Base-by-base conservation (phyloP, 805 yeast genomes). In the Zygoascus bituminiphila region DNA sequence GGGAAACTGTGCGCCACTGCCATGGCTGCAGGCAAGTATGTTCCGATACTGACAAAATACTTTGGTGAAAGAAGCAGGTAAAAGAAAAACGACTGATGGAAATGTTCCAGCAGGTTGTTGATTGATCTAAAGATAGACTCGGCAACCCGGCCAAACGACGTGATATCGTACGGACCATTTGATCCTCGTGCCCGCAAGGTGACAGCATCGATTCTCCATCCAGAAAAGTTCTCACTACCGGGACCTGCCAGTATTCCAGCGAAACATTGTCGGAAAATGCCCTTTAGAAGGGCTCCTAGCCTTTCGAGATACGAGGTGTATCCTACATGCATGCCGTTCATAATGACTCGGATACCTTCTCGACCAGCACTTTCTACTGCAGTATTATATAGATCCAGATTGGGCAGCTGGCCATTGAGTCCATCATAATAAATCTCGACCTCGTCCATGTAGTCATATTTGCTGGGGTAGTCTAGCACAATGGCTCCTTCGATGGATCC, bases 11-110 rank as follows among this genome's bases (percentile, higher is more conserved):
- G 74, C 1, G 93, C 84, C 4, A 84, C 65, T 5, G 85, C 68
- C 43, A 83, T 81, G 0, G 94, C 95, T 2, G 91, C 72, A 1
- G 98, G 98, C 45, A 93, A 69, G 62, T 91, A 93, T 17, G 94
- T 87, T 3, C 96, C 97, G 54, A 93, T 89, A 4, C 96, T 87
- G 15, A 93, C 95, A 69, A 93, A 93, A 50, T 75, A 65, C 49
- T 74, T 69, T 21, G 97, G 94, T 0, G 87, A 77, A 44, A 93
- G 65, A 67, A 93, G 63, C 55, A 91, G 73, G 67, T 91, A 93
- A 62, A 89, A 93, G 72, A 93, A 93, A 60, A 88, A 93, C 1
- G 96, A 87, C 66, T 93, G 99, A 66, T 93, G 99, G 66, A 91
- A 91, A 63, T 91, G 94, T 64, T 93, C 99, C 35, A 91, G 71